Base-by-base conservation (phyloP, 352 stramenopile species). In the Hyaloperonospora arabidopsidis region DNA sequence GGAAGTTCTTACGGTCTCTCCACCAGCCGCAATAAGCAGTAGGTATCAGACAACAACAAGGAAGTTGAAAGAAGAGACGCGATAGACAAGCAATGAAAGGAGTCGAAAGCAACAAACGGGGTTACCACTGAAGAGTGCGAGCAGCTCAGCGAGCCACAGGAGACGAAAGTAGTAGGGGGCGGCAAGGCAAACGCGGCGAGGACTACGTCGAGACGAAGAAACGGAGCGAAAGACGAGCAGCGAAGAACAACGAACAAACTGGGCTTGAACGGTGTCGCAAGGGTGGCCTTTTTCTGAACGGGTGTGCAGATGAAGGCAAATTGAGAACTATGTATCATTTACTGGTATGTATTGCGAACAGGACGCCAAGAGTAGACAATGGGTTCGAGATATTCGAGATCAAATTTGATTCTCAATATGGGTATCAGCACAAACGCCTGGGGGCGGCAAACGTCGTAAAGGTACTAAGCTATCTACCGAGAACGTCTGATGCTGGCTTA, bases 1-100 rank as follows among this genome's bases (percentile, higher is more conserved):
- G 35, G 35, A 18, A 18, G 35, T 41, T 41, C 35, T 41, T 41
- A 41, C 35, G 35, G 35, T 41, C 35, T 15, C 35, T 41, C 35
- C 4, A 41, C 35, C 35, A 41, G 12, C 12, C 15, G 11, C 35
- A 41, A 18, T 5, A 41, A 18, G 4, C 35, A 41, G 35, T 41
- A 41, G 35, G 35, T 41, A 41, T 41, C 35, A 15, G 35, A 41
- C 35, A 41, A 41, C 35, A 41, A 18, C 4, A 15, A 41, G 35
- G 25, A 29, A 29, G 35, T 41, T 18, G 15, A 41, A 15, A 41
- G 35, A 18, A 18, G 15, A 41, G 4, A 15, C 35, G 35, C 11
- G 15, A 18, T 41, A 41, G 15, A 41, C 11, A 18, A 41, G 11
- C 35, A 41, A 41, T 3, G 2, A 15, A 5, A 5, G 11, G 11